These are phyloP conservation scores for Mortierella sp. DNA, from an alignment of 371 early-diverging fungal species.

Conservation along the genomic window DNA sequence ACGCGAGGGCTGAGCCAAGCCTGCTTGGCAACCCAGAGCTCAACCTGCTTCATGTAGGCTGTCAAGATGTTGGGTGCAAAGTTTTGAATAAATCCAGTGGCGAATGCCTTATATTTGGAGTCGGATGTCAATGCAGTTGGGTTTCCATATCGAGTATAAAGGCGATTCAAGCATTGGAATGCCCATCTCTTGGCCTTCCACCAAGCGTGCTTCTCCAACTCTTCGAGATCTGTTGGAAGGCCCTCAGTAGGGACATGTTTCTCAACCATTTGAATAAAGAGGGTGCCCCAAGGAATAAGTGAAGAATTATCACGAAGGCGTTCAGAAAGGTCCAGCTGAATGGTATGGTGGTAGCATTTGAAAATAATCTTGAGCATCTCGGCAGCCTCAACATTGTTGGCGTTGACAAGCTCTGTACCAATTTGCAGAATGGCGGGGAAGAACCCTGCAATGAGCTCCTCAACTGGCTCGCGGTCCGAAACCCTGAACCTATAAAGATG, in stretches of 20 bases:
- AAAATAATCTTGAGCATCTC: conserved; percentile 84
- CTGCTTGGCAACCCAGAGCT: conserved; percentile 74
- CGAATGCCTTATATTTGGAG: conserved; percentile 78
- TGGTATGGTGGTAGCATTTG: conserved; percentile 84
- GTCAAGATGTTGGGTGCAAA: conserved; percentile 90
- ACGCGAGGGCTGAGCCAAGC: conserved; percentile 74
- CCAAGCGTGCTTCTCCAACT: conserved; percentile 85
- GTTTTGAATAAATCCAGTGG: conserved; percentile 81
- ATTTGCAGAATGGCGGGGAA: conserved; percentile 84
- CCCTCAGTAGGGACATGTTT: conserved; percentile 70
- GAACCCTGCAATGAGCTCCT: conserved; percentile 75
- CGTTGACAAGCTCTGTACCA: conserved; percentile 67
- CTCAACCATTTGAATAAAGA: conserved; percentile 84
- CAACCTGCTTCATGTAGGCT: conserved; percentile 84
- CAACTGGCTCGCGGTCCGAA: conserved; percentile 70
- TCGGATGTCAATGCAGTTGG: conserved; percentile 71
- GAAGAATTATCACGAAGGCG: conserved; percentile 74
- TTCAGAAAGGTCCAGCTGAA: conserved; percentile 77
- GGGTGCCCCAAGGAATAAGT: conserved; percentile 90
- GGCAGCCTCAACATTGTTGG: conserved; percentile 79
- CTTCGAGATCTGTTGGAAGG: conserved; percentile 73
- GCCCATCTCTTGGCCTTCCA: conserved; percentile 98
- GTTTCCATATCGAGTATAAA: conserved; percentile 83
- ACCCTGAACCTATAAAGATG: conserved; percentile 40
- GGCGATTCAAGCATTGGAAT: conserved; percentile 82